Percentiles rank a stretch among this genome's conserved stretches.
phyloP scores from a whole-genome alignment of 805 yeast species.

The Clavispora asparagi region DNA sequence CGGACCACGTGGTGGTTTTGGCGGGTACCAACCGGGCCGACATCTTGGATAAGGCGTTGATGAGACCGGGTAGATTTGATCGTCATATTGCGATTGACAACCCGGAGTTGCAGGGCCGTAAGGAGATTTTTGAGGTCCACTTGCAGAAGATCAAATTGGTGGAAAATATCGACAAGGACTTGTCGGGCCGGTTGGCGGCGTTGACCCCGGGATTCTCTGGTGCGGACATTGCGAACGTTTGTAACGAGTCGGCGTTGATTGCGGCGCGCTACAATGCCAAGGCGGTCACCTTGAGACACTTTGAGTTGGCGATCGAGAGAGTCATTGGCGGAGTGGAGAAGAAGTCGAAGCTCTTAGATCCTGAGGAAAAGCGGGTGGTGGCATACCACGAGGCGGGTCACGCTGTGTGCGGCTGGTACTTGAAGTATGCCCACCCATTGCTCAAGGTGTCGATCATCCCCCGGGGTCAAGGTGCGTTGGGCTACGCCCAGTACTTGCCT shows the following conservation, averaged over 20 bases:
- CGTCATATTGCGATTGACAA: constrained; percentile 81
- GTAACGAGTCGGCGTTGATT: constrained; percentile 90
- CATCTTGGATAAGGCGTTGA: constrained; percentile 79
- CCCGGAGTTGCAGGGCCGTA: constrained; percentile 87
- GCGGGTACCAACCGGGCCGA: constrained; percentile 96
- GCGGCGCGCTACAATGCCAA: constrained; percentile 77
- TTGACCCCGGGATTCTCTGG: constrained; percentile 95
- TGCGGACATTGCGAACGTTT: constrained; percentile 92
- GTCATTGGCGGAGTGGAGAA: constrained; percentile 93
- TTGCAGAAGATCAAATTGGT: constrained; percentile 52
- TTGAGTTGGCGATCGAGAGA: constrained; percentile 90
- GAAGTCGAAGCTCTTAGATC: constrained; percentile 71
- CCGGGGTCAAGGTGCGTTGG: constrained; percentile 90
- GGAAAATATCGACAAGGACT: constrained; percentile 43
- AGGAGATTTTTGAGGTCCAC: constrained; percentile 80
- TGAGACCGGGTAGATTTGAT: constrained; percentile 95
- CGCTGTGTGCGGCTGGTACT: constrained; percentile 92
- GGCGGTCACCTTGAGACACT: constrained; percentile 62
- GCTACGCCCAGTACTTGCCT: constrained; percentile 94
- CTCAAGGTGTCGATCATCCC: constrained; percentile 93
- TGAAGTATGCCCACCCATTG: constrained; percentile 83
- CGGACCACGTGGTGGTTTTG: constrained; percentile 86
- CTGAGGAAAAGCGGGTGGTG: constrained; percentile 77
- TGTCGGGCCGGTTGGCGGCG: constrained; percentile 83
- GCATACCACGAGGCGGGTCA: constrained; percentile 98